Conservation (phyloP, 441 rosid species). For the Theobroma grandiflorum region DNA sequence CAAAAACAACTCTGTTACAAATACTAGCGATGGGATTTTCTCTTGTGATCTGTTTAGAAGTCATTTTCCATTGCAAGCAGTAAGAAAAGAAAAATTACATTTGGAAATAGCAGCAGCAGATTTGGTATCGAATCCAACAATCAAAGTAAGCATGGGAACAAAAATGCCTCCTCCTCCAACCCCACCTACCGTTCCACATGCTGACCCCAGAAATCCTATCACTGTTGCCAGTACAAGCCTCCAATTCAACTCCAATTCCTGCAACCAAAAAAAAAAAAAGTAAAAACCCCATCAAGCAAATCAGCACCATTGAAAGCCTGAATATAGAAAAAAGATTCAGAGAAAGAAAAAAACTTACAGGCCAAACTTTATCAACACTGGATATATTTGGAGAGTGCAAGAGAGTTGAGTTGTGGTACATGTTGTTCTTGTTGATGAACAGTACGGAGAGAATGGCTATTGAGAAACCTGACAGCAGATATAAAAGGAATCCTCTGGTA, state of each 20-base stretch:
- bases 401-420: slow-evolving; percentile 31
- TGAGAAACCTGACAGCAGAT: slow-evolving; percentile 67
- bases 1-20: background rate
- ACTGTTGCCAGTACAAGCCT: slow-evolving; percentile 68
- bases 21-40: background rate
- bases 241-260: slow-evolving; percentile 83
- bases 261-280: slow-evolving; percentile 18
- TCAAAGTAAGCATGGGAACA: slow-evolving; percentile 93
- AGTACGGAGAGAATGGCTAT: slow-evolving; percentile 55
- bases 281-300: background rate
- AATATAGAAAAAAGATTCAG: background rate
- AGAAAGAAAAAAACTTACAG: slow-evolving; percentile 50
- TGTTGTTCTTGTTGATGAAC: slow-evolving; percentile 39
- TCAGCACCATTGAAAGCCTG: background rate
- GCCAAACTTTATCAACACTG: slow-evolving; percentile 67
- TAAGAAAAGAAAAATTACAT: slow-evolving; percentile 46
- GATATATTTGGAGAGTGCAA: slow-evolving; percentile 33
- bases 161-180: slow-evolving; percentile 98
- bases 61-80: background rate
- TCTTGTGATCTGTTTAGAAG: background rate
- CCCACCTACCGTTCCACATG: slow-evolving; percentile 94
- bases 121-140: slow-evolving; percentile 92
- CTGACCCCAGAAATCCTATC: slow-evolving; percentile 90
- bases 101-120: slow-evolving; percentile 97
- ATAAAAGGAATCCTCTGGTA: slow-evolving; percentile 50